Percentiles rank a stretch among this genome's conserved stretches.
Evolutionary conservation across 106 monocot species (phyloP).

Genomic region (Phalaenopsis equestris): DNA sequence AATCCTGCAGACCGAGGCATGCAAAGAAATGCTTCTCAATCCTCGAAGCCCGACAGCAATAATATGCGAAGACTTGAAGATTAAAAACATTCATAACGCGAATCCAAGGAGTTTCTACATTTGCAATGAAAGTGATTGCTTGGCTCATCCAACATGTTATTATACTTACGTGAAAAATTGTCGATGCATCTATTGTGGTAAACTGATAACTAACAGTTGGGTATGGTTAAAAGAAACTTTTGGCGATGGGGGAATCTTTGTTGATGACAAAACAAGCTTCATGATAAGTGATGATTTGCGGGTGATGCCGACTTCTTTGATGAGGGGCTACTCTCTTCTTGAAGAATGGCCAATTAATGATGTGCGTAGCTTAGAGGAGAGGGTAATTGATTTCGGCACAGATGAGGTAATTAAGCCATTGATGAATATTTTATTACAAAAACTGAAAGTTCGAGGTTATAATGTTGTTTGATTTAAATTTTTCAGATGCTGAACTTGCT

Average conservation of each 20-base stretch:
- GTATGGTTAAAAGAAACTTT: background rate
- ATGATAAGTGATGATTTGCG: conserved; percentile 24
- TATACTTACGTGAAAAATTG: background rate
- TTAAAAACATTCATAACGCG: conserved; percentile 8
- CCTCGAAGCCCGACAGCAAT: background rate
- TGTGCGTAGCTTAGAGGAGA: conserved; percentile 4
- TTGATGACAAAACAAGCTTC: background rate
- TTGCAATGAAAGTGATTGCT: background rate
- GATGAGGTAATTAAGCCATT: conserved; percentile 5
- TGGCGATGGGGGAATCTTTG: conserved; percentile 17
- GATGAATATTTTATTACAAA: background rate
- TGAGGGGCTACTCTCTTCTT: background rate
- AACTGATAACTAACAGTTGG: background rate
- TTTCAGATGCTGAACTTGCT: no score
- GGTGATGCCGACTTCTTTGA: conserved; percentile 7
- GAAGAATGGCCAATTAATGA: background rate
- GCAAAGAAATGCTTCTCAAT: conserved; percentile 13
- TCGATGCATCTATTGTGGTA: background rate
- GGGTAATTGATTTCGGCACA: background rate
- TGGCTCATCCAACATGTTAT: background rate
- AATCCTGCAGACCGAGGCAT: conserved; percentile 1
- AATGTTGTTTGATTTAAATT: no score
- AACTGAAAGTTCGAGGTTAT: no score
- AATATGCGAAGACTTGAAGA: background rate
- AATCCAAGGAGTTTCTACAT: conserved; percentile 8